Percentiles rank a stretch among this genome's conserved stretches.
phyloP scores from a whole-genome alignment of 2,329 filamentous ascomycete species.

The Fonsecaea monophora region DNA sequence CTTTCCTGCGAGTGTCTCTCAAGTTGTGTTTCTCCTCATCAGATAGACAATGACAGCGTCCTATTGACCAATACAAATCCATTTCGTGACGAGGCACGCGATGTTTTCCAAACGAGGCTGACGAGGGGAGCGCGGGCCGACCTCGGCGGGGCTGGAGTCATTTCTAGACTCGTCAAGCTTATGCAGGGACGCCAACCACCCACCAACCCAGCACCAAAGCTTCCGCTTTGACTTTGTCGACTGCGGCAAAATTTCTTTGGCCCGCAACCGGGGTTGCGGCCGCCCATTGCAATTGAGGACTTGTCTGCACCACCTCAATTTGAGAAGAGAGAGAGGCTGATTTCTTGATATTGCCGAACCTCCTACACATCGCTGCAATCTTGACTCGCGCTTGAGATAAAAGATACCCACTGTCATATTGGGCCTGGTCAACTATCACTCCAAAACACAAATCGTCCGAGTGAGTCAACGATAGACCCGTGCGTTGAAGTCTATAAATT shows the following conservation, averaged over 20 bases:
- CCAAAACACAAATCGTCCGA: neutral
- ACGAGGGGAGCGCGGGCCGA: constrained; percentile 15
- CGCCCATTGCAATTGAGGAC: neutral
- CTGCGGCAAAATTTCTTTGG: constrained; percentile 20
- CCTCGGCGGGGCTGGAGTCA: constrained; percentile 13
- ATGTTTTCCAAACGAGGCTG: constrained; percentile 13
- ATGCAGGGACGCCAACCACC: constrained; percentile 12
- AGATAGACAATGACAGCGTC: neutral
- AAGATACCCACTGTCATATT: neutral
- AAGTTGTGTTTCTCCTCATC: neutral
- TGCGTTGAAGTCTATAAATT: neutral
- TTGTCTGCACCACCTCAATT: neutral
- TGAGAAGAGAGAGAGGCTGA: neutral
- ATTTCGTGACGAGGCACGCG: neutral
- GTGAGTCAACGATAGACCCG: neutral
- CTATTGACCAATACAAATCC: neutral
- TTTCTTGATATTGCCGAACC: neutral
- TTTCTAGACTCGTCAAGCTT: neutral
- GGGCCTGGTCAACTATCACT: neutral
- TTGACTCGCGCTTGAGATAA: neutral
- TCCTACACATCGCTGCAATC: neutral
- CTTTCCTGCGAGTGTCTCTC: neutral
- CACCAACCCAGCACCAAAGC: neutral
- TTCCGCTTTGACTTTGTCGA: constrained; percentile 8
- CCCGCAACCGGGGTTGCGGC: constrained; percentile 5